These are phyloP conservation scores for Mucor saturninus DNA, from an alignment of 371 early-diverging fungal species.

Conservation along the genomic window DNA sequence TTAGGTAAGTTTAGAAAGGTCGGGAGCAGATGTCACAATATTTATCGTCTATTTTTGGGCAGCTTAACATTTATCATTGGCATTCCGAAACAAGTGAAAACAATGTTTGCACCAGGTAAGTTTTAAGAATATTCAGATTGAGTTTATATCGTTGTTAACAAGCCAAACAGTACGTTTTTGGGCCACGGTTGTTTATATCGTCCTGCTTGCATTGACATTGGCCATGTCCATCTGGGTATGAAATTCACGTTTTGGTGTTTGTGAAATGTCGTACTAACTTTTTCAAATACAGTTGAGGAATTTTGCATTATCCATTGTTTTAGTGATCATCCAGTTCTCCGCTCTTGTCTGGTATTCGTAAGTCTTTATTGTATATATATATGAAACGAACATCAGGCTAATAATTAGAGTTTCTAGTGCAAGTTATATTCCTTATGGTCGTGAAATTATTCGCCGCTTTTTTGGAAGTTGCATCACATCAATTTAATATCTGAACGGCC, in stretches of 20 bases:
- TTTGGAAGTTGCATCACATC: slow-evolving; percentile 56
- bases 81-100: slow-evolving; percentile 82
- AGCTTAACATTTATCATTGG: slow-evolving; percentile 92
- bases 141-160: neutral
- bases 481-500: slow-evolving; percentile 30
- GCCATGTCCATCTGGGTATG: slow-evolving; percentile 41
- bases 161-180: slow-evolving; percentile 27
- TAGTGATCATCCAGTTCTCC: slow-evolving; percentile 81
- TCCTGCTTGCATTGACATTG: slow-evolving; percentile 40
- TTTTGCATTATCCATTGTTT: slow-evolving; percentile 70
- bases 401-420: slow-evolving; percentile 31
- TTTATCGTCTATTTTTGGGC: neutral
- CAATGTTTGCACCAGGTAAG: slow-evolving; percentile 79
- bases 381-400: too few species aligned
- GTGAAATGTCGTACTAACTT: slow-evolving; percentile 6
- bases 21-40: neutral
- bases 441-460: slow-evolving; percentile 51
- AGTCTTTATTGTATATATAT: slow-evolving; percentile 24
- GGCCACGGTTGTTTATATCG: slow-evolving; percentile 36
- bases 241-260: neutral
- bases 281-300: slow-evolving; percentile 40
- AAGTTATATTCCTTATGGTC: slow-evolving; percentile 61
- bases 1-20: slow-evolving; percentile 58
- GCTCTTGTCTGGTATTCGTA: slow-evolving; percentile 88
- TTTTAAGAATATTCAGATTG: neutral